Evolutionary conservation across 2,329 filamentous ascomycete genomes (phyloP).

Genomic region (Fonsecaea monophora): DNA sequence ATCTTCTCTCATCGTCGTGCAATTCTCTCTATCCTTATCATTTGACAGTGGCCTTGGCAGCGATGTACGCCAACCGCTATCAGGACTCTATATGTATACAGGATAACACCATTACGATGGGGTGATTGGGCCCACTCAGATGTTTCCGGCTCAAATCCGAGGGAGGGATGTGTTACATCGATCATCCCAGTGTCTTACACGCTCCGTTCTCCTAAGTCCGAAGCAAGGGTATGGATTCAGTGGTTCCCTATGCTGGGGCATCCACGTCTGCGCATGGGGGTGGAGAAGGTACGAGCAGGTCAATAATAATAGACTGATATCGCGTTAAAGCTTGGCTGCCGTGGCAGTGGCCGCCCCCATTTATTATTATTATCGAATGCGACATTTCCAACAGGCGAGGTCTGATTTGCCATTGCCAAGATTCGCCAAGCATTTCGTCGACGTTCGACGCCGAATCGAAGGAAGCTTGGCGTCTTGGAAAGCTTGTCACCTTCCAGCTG

Average conservation of each 20-base stretch:
- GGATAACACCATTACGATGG: background rate
- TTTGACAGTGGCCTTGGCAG: background rate
- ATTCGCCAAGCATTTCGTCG: background rate
- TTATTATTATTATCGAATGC: background rate
- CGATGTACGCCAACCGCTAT: background rate
- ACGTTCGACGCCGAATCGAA: background rate
- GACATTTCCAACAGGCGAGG: background rate
- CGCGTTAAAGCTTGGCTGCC: background rate
- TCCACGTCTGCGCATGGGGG: background rate
- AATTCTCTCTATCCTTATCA: background rate
- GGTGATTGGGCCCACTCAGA: background rate
- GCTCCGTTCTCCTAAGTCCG: background rate
- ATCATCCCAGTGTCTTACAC: background rate
- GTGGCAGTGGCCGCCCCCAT: too few relatives aligned
- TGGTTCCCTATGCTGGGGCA: background rate
- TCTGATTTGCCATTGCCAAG: slow-evolving; percentile 3
- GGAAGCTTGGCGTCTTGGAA: slow-evolving; percentile 9
- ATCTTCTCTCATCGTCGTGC: too few relatives aligned
- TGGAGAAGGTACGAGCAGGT: background rate
- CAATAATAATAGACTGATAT: background rate
- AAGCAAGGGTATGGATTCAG: background rate
- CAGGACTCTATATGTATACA: background rate
- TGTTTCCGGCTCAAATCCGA: background rate
- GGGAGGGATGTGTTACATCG: background rate
- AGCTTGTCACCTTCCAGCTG: slow-evolving; percentile 23